Percentiles rank a stretch among this genome's conserved stretches.
Conservation (phyloP, 257 asterid genomes). For the Solanum dulcamara region DNA sequence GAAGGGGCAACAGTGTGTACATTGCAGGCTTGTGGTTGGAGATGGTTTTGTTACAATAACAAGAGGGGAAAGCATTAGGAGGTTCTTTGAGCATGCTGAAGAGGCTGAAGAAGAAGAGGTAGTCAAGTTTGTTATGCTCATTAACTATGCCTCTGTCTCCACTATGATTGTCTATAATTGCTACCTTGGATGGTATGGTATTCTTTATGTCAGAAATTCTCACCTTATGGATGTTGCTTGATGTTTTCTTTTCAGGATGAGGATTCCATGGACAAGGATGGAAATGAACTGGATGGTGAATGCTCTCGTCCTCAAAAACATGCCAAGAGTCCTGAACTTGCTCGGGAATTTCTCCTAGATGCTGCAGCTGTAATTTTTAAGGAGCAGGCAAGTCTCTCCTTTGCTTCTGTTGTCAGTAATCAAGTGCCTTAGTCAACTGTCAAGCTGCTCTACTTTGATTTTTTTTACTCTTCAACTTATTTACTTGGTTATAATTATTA, state of each 20-base stretch:
- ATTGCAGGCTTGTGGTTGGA: slow-evolving; percentile 90
- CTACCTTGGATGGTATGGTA: background rate
- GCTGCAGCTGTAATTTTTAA: slow-evolving; percentile 97
- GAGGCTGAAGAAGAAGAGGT: slow-evolving; percentile 99
- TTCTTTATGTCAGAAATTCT: background rate
- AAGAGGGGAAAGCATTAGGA: slow-evolving; percentile 66
- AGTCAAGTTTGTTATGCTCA: slow-evolving; percentile 14
- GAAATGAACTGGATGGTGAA: slow-evolving; percentile 82
- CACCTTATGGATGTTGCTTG: background rate
- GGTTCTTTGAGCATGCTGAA: slow-evolving; percentile 98
- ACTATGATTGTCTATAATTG: background rate
- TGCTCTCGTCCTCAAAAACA: slow-evolving; percentile 99
- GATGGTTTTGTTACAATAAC: slow-evolving; percentile 79
- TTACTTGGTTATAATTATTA: background rate
- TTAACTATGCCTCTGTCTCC: background rate
- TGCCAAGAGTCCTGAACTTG: slow-evolving; percentile 99
- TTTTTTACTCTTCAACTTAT: background rate
- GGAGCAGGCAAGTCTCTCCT: slow-evolving; percentile 70
- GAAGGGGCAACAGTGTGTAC: slow-evolving; percentile 87
- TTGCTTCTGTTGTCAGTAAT: background rate
- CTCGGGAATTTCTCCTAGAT: slow-evolving; percentile 97
- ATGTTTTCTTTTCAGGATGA: slow-evolving; percentile 55
- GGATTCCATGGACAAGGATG: slow-evolving; percentile 96
- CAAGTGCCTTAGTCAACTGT: background rate
- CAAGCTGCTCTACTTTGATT: background rate